phyloP scores from a whole-genome alignment of 176 grass and related monocot species.

The Oryza nivara region DNA sequence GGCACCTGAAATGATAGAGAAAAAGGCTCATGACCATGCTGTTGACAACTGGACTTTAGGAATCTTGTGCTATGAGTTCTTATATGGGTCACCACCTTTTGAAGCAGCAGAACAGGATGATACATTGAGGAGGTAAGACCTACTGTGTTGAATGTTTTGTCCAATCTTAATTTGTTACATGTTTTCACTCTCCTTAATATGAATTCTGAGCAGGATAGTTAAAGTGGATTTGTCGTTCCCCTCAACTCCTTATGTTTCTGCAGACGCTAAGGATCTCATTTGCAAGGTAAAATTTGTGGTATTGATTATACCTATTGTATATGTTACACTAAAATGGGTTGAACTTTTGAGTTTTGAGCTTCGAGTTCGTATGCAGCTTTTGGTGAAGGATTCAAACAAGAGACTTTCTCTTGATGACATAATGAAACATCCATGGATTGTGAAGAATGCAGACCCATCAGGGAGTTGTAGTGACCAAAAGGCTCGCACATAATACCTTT shows the following conservation, averaged over 20 bases:
- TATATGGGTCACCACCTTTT: conserved; percentile 87
- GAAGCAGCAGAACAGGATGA: conserved; percentile 69
- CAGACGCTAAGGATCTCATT: conserved; percentile 89
- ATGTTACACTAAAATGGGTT: background rate
- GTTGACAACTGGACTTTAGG: conserved; percentile 96
- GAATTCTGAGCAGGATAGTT: conserved; percentile 72
- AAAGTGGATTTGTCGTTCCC: conserved; percentile 84
- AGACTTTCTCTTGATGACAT: conserved; percentile 80
- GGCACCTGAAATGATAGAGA: conserved; percentile 94
- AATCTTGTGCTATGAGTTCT: conserved; percentile 89
- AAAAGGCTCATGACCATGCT: conserved; percentile 83
- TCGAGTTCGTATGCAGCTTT: conserved; percentile 50
- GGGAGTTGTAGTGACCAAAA: conserved; percentile 66
- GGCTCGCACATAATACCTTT: background rate
- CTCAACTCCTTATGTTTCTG: conserved; percentile 58
- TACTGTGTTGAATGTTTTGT: background rate
- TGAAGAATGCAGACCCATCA: conserved; percentile 79
- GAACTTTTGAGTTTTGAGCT: conserved; percentile 15
- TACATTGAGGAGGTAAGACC: conserved; percentile 62
- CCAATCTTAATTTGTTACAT: conserved; percentile 26
- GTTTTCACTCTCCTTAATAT: background rate
- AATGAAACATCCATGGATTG: conserved; percentile 82
- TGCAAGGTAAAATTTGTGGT: conserved; percentile 54
- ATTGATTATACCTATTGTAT: background rate
- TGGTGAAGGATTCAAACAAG: conserved; percentile 93